Percentiles rank a stretch among this genome's conserved stretches.
Evolutionary conservation across 306 rosid species (phyloP).

Genomic region (Quercus glauca): DNA sequence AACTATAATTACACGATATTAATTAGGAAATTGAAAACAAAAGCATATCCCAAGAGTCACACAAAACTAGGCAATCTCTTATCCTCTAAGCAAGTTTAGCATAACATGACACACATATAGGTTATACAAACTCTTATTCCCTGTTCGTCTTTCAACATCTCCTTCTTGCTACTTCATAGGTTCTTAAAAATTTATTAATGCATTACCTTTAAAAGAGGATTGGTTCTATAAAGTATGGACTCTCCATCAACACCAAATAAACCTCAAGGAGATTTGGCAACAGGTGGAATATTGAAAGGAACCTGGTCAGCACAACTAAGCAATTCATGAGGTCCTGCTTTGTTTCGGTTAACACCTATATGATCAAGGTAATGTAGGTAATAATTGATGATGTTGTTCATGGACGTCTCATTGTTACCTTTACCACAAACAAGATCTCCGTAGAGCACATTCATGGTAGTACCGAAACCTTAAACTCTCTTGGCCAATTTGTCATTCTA

Average conservation of each 20-base stretch:
- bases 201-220: neutral
- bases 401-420: too few species aligned
- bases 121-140: too few species aligned
- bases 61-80: too few species aligned
- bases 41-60: too few species aligned
- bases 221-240: too few species aligned
- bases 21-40: too few species aligned
- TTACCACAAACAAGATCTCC: constrained; percentile 67
- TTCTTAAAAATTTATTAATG: too few species aligned
- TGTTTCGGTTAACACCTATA: constrained; percentile 63
- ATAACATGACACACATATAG: too few species aligned
- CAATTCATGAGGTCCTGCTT: constrained; percentile 57
- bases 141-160: too few species aligned
- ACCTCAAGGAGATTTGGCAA: constrained; percentile 39
- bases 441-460: constrained; percentile 93
- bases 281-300: constrained; percentile 48
- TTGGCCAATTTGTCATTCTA: constrained; percentile 72
- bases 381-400: constrained; percentile 10
- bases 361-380: constrained; percentile 71
- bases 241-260: neutral
- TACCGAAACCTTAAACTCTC: constrained; percentile 81
- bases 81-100: too few species aligned
- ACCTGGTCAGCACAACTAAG: constrained; percentile 75
- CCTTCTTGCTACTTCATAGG: too few species aligned
- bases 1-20: too few species aligned